Conservation (phyloP, 2,329 filamentous ascomycete species). For the Apiospora malaysiana region DNA sequence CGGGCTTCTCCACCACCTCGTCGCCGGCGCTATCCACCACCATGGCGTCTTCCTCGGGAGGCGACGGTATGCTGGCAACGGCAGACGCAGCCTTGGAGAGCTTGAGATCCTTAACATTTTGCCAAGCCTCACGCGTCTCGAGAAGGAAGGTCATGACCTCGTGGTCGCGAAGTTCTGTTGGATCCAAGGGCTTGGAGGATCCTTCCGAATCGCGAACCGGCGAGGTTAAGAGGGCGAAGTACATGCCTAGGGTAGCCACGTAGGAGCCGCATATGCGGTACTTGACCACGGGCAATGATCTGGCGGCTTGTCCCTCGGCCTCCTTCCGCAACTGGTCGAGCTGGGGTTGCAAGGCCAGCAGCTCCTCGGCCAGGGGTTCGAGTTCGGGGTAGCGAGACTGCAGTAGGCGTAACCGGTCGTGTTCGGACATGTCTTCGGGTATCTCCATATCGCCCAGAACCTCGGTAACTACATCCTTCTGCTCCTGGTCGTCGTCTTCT, state of each 20-base stretch:
- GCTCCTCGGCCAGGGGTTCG: constrained; percentile 82
- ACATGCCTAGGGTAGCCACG: constrained; percentile 85
- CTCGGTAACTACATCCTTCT: constrained; percentile 74
- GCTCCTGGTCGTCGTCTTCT: constrained; percentile 49
- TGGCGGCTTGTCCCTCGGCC: constrained; percentile 57
- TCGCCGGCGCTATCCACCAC: constrained; percentile 45
- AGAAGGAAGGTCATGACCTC: constrained; percentile 87
- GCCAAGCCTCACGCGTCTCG: constrained; percentile 82
- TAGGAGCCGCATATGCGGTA: constrained; percentile 85
- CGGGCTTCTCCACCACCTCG: constrained; percentile 23
- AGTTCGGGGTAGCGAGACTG: constrained; percentile 90
- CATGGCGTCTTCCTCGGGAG: constrained; percentile 38
- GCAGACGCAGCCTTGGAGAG: constrained; percentile 44
- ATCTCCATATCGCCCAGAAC: constrained; percentile 85
- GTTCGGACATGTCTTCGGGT: constrained; percentile 75
- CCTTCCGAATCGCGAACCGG: constrained; percentile 66
- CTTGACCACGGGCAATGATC: constrained; percentile 70
- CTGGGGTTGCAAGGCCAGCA: constrained; percentile 72
- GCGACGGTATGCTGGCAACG: constrained; percentile 30
- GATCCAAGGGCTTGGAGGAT: constrained; percentile 66
- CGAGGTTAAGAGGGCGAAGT: constrained; percentile 91
- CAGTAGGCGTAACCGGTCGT: constrained; percentile 78
- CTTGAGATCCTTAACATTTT: constrained; percentile 71
- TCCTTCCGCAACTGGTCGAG: constrained; percentile 64
- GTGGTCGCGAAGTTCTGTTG: constrained; percentile 85